phyloP scores from a whole-genome alignment of 306 rosid species.

The Arachis hypogaea region DNA sequence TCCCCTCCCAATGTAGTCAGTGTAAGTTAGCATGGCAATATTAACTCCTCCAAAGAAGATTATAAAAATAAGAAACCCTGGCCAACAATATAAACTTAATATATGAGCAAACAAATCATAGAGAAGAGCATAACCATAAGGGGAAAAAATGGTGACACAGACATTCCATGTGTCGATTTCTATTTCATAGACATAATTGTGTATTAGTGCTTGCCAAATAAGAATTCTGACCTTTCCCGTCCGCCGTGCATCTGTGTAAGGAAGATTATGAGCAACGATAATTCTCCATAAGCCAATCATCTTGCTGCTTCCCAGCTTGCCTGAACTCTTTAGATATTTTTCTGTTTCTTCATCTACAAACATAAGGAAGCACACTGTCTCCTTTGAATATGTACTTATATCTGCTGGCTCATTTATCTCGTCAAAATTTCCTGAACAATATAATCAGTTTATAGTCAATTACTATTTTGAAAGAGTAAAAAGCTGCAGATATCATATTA shows the following conservation, averaged over 20 bases:
- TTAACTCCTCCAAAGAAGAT: slow-evolving; percentile 17
- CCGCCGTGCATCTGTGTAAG: slow-evolving; percentile 81
- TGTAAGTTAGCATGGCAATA: slow-evolving; percentile 10
- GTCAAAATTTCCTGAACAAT: slow-evolving; percentile 78
- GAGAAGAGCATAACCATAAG: slow-evolving; percentile 13
- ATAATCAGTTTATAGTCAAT: slow-evolving; percentile 37
- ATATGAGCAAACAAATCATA: slow-evolving; percentile 23
- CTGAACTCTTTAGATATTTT: slow-evolving; percentile 54
- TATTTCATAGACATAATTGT: slow-evolving; percentile 23
- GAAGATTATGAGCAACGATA: slow-evolving; percentile 73
- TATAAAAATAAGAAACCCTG: slow-evolving; percentile 4
- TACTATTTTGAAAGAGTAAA: slow-evolving; percentile 26
- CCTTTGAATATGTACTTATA: slow-evolving; percentile 69
- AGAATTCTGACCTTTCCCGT: slow-evolving; percentile 75
- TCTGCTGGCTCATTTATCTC: slow-evolving; percentile 76
- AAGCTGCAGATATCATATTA: slow-evolving; percentile 23
- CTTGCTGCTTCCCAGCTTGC: slow-evolving; percentile 57
- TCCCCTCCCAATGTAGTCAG: not conserved
- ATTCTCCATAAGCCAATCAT: slow-evolving; percentile 87
- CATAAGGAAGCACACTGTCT: slow-evolving; percentile 85
- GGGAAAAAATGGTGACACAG: not conserved
- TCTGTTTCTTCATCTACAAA: slow-evolving; percentile 86
- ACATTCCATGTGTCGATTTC: slow-evolving; percentile 29
- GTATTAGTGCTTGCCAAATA: slow-evolving; percentile 13
- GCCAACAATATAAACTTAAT: slow-evolving; percentile 7